Evolutionary conservation across 1,284 basidiomycete species (phyloP).

Genomic region (Cryptococcus jaspeensis): DNA sequence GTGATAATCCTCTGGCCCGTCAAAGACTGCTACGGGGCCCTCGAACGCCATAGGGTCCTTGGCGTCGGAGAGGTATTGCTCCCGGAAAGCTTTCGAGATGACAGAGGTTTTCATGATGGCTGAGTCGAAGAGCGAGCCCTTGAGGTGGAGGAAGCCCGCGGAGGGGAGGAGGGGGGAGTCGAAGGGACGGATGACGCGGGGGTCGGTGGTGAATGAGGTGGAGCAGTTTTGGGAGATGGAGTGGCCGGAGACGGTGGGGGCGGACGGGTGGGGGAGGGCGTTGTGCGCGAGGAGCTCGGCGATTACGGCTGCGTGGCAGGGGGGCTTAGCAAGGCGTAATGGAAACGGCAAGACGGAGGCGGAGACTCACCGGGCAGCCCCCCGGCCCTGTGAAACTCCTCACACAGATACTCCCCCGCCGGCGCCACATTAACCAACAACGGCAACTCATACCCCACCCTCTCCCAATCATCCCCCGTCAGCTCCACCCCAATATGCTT

Average conservation of each 20-base stretch:
- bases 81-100: conserved; percentile 40
- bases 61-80: conserved; percentile 48
- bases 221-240: conserved; percentile 39
- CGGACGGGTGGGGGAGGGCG: conserved; percentile 42
- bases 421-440: conserved; percentile 47
- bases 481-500: conserved; percentile 49
- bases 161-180: conserved; percentile 38
- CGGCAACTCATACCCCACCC: conserved; percentile 45
- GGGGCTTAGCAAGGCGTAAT: background rate
- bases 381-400: conserved; percentile 50
- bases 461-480: conserved; percentile 43
- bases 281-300: conserved; percentile 40
- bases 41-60: conserved; percentile 50
- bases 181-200: conserved; percentile 45
- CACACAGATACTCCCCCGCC: conserved; percentile 47
- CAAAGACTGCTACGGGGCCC: conserved; percentile 50
- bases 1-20: conserved; percentile 51
- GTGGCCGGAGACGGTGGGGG: conserved; percentile 42
- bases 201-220: conserved; percentile 41
- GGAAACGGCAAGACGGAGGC: background rate
- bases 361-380: conserved; percentile 39
- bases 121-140: conserved; percentile 49
- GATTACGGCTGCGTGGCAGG: conserved; percentile 28
- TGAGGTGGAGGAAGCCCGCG: conserved; percentile 50
- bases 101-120: conserved; percentile 53